A percentile compares a stretch with the other conserved stretches of the same genome.
These are phyloP conservation scores for Ceratonia siliqua DNA, from an alignment of 306 rosid species.

Conservation along the genomic window DNA sequence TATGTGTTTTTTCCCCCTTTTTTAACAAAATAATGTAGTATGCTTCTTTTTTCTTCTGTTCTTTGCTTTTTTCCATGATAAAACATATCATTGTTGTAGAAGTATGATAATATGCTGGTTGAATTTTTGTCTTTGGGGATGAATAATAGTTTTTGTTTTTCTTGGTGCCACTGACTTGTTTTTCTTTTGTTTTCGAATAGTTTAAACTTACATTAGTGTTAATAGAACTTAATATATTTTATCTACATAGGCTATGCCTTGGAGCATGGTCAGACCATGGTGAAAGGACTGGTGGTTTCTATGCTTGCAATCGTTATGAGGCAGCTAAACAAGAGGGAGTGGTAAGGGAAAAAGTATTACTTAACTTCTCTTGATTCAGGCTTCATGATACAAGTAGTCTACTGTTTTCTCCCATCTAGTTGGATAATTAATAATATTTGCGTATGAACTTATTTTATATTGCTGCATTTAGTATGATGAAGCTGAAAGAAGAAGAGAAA, in stretches of 20 bases:
- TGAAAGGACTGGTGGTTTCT: conserved; percentile 92
- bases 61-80: background rate
- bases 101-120: background rate
- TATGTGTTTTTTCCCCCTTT: conserved; percentile 32
- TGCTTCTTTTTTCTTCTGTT: too few relatives aligned
- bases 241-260: conserved; percentile 76
- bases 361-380: conserved; percentile 18
- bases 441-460: conserved; percentile 20
- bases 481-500: conserved; percentile 85
- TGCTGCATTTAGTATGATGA: conserved; percentile 52
- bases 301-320: conserved; percentile 96
- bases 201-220: background rate
- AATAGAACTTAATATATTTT: conserved; percentile 8
- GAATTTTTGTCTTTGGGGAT: background rate
- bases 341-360: conserved; percentile 38
- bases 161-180: background rate
- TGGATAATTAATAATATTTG: background rate
- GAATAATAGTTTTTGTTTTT: background rate
- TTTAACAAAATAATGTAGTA: conserved; percentile 3
- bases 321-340: conserved; percentile 94
- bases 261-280: conserved; percentile 97
- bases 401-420: background rate
- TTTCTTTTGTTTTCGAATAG: background rate
- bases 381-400: conserved; percentile 21
- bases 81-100: background rate